Conservation (phyloP, 306 rosid species). For the Prunus mume region DNA sequence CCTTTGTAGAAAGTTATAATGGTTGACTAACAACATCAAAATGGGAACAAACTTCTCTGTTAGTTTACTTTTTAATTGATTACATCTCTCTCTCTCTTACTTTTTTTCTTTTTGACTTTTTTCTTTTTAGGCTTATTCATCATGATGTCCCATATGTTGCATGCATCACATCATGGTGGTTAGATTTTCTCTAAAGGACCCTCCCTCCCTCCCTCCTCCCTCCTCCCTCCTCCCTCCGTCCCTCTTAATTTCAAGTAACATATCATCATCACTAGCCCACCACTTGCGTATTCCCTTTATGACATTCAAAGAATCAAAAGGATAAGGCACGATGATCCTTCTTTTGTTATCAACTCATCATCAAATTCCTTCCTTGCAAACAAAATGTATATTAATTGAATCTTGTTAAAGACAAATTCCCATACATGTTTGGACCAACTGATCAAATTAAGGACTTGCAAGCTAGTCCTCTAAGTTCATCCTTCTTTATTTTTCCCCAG, state of each 20-base stretch:
- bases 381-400: background rate
- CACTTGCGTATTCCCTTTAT: conserved; percentile 32
- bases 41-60: conserved; percentile 27
- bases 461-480: background rate
- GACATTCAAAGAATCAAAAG: conserved; percentile 23
- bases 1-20: conserved; percentile 28
- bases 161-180: conserved; percentile 41
- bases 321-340: conserved; percentile 20
- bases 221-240: background rate
- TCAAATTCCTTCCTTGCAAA: background rate
- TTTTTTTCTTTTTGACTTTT: conserved; percentile 33
- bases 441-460: no score
- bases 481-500: no score
- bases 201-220: background rate
- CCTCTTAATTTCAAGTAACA: background rate
- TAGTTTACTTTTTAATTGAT: conserved; percentile 11
- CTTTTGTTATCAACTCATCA: background rate
- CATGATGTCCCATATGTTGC: conserved; percentile 35
- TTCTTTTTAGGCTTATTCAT: conserved; percentile 16
- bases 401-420: background rate
- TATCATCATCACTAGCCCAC: conserved; percentile 7
- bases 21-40: conserved; percentile 22
- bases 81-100: background rate
- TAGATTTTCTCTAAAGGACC: conserved; percentile 21
- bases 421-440: background rate